Evolutionary conservation across 192 early-diverging fungal species (phyloP).

Genomic region (Entomortierella parvispora): DNA sequence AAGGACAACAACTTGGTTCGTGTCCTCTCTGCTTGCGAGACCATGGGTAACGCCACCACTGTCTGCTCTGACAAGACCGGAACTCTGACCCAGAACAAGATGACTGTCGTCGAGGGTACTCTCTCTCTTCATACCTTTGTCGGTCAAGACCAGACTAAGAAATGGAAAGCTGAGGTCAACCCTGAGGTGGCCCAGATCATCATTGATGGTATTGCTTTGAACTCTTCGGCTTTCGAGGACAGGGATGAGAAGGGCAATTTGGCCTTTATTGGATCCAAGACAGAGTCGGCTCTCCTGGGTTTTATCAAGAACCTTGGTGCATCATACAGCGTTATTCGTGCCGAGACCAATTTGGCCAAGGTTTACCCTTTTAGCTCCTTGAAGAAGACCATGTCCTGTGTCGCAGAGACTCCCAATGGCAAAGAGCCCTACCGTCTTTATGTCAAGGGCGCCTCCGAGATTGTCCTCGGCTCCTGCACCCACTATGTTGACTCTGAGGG

Average conservation of each 20-base stretch:
- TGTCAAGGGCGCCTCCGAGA: conserved; percentile 85
- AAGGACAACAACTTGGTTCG: conserved; percentile 83
- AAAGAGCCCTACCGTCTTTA: conserved; percentile 62
- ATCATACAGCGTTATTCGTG: conserved; percentile 64
- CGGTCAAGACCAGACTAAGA: conserved; percentile 46
- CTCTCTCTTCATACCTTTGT: conserved; percentile 59
- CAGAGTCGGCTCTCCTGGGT: conserved; percentile 78
- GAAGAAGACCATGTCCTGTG: conserved; percentile 88
- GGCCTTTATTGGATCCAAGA: conserved; percentile 81
- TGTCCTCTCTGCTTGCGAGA: conserved; percentile 83
- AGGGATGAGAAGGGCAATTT: conserved; percentile 67
- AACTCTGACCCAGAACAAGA: conserved; percentile 84
- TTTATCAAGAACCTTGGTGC: conserved; percentile 68
- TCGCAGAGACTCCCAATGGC: conserved; percentile 54
- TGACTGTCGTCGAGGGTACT: conserved; percentile 76
- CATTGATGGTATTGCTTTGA: conserved; percentile 70
- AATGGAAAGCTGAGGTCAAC: conserved; percentile 59
- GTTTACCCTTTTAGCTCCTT: conserved; percentile 90
- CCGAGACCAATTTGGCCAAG: conserved; percentile 59
- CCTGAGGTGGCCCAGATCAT: conserved; percentile 51
- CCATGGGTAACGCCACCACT: conserved; percentile 84
- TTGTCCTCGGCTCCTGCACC: conserved; percentile 69
- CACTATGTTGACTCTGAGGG: conserved; percentile 66
- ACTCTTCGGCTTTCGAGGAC: conserved; percentile 79
- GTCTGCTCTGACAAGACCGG: conserved; percentile 91